phyloP scores from a whole-genome alignment of 2,329 filamentous ascomycete species.

The Diplodia corticola region DNA sequence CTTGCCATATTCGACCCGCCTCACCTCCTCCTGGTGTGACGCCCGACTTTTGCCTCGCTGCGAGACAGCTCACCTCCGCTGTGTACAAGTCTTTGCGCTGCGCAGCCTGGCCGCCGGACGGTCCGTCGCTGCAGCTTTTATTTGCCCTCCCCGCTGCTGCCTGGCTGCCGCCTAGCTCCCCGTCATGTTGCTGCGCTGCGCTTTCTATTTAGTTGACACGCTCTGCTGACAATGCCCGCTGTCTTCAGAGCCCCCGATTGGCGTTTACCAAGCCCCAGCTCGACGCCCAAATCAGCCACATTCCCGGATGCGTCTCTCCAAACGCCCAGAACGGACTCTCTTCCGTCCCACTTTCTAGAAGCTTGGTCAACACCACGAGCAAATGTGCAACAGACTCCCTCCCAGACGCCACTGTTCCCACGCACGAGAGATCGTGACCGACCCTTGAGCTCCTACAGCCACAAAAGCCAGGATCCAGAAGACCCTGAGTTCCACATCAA shows the following conservation, averaged over 20 bases:
- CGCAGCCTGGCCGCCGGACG: background rate
- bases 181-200: background rate
- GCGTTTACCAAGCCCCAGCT: slow-evolving; percentile 53
- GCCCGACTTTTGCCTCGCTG: background rate
- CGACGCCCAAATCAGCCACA: slow-evolving; percentile 48
- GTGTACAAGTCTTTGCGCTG: background rate
- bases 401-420: slow-evolving; percentile 44
- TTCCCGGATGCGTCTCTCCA: slow-evolving; percentile 44
- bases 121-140: background rate
- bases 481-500: slow-evolving; percentile 59
- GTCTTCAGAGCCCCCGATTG: slow-evolving; percentile 45
- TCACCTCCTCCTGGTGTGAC: slow-evolving; percentile 12
- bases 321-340: slow-evolving; percentile 47
- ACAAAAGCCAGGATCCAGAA: slow-evolving; percentile 38
- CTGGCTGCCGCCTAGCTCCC: background rate
- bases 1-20: background rate
- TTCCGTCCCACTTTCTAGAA: slow-evolving; percentile 51
- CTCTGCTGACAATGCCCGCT: slow-evolving; percentile 17
- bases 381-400: slow-evolving; percentile 44
- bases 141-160: background rate
- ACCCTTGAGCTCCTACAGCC: slow-evolving; percentile 38
- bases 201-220: background rate
- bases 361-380: slow-evolving; percentile 50
- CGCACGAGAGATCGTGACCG: slow-evolving; percentile 39
- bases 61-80: background rate